Conservation (phyloP, 2,329 filamentous ascomycete genomes). For the Penicillium hesseltinei region DNA sequence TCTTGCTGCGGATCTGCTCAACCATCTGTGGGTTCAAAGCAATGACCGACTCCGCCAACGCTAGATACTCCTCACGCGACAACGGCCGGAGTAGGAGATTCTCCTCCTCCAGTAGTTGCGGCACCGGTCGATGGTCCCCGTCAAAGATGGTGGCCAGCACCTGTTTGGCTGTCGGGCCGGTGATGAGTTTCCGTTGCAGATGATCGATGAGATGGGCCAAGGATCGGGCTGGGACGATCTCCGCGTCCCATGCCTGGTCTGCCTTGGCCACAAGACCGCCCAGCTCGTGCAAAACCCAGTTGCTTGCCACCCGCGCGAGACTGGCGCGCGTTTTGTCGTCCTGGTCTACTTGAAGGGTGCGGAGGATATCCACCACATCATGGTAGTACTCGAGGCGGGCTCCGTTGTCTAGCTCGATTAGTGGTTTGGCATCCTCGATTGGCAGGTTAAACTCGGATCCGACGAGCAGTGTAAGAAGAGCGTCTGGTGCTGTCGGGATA, state of each 20-base stretch:
- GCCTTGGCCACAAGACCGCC: slow-evolving; percentile 61
- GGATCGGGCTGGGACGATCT: slow-evolving; percentile 41
- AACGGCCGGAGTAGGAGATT: slow-evolving; percentile 56
- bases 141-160: slow-evolving; percentile 57
- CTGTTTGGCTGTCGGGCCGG: slow-evolving; percentile 59
- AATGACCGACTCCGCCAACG: slow-evolving; percentile 55
- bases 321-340: slow-evolving; percentile 30
- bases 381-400: slow-evolving; percentile 76
- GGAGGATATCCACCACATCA: slow-evolving; percentile 42
- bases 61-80: slow-evolving; percentile 55
- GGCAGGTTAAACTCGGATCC: slow-evolving; percentile 64
- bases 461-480: slow-evolving; percentile 62
- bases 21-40: slow-evolving; percentile 58
- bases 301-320: slow-evolving; percentile 54
- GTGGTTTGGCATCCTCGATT: slow-evolving; percentile 76
- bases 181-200: slow-evolving; percentile 47
- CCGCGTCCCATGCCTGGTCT: slow-evolving; percentile 44
- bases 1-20: slow-evolving; percentile 57
- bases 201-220: slow-evolving; percentile 48
- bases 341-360: slow-evolving; percentile 26
- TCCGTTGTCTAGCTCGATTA: slow-evolving; percentile 75
- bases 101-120: slow-evolving; percentile 57
- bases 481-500: slow-evolving; percentile 71
- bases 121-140: slow-evolving; percentile 49
- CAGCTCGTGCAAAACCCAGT: slow-evolving; percentile 74